A percentile compares a stretch with the other conserved stretches of the same genome.
Conservation (phyloP, 202 grass and related monocot genomes). For the Carex sylvatica region DNA sequence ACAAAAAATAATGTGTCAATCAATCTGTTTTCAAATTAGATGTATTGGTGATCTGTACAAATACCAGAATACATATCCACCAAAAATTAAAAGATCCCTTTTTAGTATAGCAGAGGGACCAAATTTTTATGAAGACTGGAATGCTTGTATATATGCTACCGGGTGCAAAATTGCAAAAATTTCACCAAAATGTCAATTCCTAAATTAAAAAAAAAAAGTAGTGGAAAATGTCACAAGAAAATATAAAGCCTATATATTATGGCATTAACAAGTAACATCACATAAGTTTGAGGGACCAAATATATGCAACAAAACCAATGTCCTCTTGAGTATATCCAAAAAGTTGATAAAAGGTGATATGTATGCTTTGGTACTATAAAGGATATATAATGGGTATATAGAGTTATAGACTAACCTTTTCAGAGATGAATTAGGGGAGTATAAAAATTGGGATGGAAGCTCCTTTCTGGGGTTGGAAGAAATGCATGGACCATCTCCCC, state of each 20-base stretch:
- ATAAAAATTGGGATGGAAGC: conserved; percentile 41
- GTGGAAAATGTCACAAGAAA: not conserved
- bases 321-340: not conserved
- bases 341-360: conserved; percentile 26
- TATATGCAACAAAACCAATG: conserved; percentile 8
- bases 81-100: not conserved
- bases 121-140: not conserved
- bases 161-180: not conserved
- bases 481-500: conserved; percentile 24
- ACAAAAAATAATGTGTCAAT: not conserved
- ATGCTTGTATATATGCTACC: not conserved
- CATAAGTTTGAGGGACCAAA: not conserved
- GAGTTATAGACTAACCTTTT: conserved; percentile 59
- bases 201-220: not conserved
- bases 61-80: not conserved
- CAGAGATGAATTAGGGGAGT: conserved; percentile 35
- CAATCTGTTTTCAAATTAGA: not conserved
- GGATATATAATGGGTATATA: conserved; percentile 1
- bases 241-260: not conserved
- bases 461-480: conserved; percentile 50
- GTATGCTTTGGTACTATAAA: conserved; percentile 1
- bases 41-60: not conserved
- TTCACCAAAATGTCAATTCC: not conserved
- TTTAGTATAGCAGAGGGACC: not conserved
- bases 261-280: conserved; percentile 8